A percentile compares a stretch with the other conserved stretches of the same genome.
Evolutionary conservation across 2,329 filamentous ascomycete species (phyloP).

Genomic region (Fusarium avenaceum): DNA sequence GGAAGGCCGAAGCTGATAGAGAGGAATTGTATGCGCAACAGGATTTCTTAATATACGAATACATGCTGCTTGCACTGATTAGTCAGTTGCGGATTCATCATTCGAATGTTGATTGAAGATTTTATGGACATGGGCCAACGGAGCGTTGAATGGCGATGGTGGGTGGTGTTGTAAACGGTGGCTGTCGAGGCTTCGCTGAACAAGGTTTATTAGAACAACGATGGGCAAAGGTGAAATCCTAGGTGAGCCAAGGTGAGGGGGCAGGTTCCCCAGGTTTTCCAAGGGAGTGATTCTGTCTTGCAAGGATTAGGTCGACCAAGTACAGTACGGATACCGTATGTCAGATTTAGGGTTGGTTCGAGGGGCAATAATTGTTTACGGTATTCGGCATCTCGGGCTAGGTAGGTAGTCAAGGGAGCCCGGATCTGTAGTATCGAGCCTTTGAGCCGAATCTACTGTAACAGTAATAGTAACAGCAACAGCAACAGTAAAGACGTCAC

Average conservation of each 20-base stretch:
- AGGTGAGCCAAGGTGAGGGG: conserved; percentile 31
- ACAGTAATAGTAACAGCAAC: background rate
- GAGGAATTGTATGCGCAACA: background rate
- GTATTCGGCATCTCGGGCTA: too few relatives aligned
- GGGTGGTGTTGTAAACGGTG: background rate
- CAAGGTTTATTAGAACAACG: conserved; percentile 9
- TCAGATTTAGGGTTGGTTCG: background rate
- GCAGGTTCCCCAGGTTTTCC: conserved; percentile 29
- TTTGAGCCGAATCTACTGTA: conserved; percentile 45
- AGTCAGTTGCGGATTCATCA: background rate
- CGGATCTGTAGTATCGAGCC: conserved; percentile 21
- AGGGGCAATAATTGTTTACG: too few relatives aligned
- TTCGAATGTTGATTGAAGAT: background rate
- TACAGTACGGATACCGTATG: background rate
- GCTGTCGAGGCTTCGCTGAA: conserved; percentile 4
- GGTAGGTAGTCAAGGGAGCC: background rate
- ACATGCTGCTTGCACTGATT: background rate
- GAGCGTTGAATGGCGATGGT: background rate
- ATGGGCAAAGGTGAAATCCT: background rate
- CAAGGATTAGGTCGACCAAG: conserved; percentile 12
- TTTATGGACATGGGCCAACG: background rate
- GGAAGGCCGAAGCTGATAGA: conserved; percentile 43
- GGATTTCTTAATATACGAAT: background rate
- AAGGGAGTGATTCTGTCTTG: conserved; percentile 3
- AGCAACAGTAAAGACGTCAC: conserved; percentile 30